These are phyloP conservation scores for Lactarius sanguifluus DNA, from an alignment of 768 basidiomycete genomes.

Conservation along the genomic window DNA sequence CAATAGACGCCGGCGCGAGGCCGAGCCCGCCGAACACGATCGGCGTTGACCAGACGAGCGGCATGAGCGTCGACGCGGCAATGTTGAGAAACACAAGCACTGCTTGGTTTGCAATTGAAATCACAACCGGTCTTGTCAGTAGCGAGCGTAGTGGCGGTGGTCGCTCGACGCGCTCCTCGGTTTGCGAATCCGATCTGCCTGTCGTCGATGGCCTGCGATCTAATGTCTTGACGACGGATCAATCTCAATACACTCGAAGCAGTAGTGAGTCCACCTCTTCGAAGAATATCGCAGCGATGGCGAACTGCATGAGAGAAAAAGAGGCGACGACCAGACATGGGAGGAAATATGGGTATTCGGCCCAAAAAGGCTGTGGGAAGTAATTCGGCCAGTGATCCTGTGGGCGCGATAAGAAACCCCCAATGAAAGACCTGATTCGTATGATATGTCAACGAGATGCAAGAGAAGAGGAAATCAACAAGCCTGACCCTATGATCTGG, in stretches of 20 bases:
- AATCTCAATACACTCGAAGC: background rate
- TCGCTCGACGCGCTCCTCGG: too few relatives aligned
- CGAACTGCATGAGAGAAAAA: background rate
- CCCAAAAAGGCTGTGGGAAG: slow-evolving; percentile 31
- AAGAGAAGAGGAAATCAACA: too few relatives aligned
- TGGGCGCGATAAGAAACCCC: slow-evolving; percentile 32
- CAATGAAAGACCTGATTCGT: too few relatives aligned
- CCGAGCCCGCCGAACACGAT: too few relatives aligned
- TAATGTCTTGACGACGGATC: background rate
- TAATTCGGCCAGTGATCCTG: slow-evolving; percentile 27
- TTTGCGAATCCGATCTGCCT: too few relatives aligned
- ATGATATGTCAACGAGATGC: too few relatives aligned
- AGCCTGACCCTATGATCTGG: too few relatives aligned
- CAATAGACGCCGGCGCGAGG: too few relatives aligned
- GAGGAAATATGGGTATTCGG: slow-evolving; percentile 32
- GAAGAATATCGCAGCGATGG: background rate
- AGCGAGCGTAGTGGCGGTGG: background rate
- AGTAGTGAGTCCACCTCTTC: background rate
- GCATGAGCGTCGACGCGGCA: too few relatives aligned
- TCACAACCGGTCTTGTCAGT: background rate
- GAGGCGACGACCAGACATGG: slow-evolving; percentile 23
- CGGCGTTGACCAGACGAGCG: too few relatives aligned
- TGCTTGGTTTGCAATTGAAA: background rate
- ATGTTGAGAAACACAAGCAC: too few relatives aligned
- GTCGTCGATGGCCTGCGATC: background rate